Conservation (phyloP, 2,329 filamentous ascomycete genomes). For the Neurospora sp. region DNA sequence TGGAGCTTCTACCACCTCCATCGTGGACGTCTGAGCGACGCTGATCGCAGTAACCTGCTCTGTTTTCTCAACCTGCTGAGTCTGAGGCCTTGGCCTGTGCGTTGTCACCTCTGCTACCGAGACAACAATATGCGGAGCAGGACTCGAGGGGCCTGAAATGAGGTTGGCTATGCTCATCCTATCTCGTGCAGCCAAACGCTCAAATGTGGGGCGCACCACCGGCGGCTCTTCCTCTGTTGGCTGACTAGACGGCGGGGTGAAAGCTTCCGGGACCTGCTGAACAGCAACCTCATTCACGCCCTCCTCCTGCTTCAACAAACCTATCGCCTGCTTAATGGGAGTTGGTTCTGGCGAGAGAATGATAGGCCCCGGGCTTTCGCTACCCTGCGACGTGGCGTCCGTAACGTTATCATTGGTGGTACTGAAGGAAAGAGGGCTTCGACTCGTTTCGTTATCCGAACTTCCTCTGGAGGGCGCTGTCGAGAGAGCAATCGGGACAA, state of each 20-base stretch:
- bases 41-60: not conserved
- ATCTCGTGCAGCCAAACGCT: not conserved
- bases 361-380: slow-evolving; percentile 32
- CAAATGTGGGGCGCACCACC: not conserved
- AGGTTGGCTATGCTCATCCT: not conserved
- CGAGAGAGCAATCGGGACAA: slow-evolving; percentile 19
- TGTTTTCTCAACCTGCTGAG: not conserved
- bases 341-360: slow-evolving; percentile 26
- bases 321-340: slow-evolving; percentile 20
- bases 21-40: not conserved
- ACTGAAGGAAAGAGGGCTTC: slow-evolving; percentile 23
- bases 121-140: not conserved
- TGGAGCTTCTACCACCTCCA: not conserved
- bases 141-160: not conserved
- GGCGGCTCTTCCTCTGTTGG: not conserved
- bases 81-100: not conserved
- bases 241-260: not conserved
- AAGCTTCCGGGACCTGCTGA: slow-evolving; percentile 8
- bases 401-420: slow-evolving; percentile 25
- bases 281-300: slow-evolving; percentile 12
- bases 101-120: not conserved
- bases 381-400: slow-evolving; percentile 41
- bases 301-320: slow-evolving; percentile 25
- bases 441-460: slow-evolving; percentile 25
- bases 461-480: slow-evolving; percentile 27